Percentiles rank a stretch among this genome's conserved stretches.
These are phyloP conservation scores for Neoboletus brunneissimus DNA, from an alignment of 768 basidiomycete genomes.

Conservation along the genomic window DNA sequence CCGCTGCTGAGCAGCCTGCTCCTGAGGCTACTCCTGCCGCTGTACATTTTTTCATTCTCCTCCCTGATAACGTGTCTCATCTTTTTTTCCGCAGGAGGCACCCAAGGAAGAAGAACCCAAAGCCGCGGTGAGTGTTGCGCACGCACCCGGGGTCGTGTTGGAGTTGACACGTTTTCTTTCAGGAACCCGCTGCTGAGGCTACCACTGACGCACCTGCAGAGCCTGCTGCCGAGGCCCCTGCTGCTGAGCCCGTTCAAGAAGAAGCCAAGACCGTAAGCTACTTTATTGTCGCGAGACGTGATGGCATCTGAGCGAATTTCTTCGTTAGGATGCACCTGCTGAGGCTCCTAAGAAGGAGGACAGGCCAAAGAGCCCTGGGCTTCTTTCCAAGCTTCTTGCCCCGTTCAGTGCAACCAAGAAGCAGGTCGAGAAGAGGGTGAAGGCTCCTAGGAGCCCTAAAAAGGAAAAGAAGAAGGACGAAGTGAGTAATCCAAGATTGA, in stretches of 20 bases:
- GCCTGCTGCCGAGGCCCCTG: slow-evolving; percentile 29
- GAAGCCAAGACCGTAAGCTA: slow-evolving; percentile 42
- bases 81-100: slow-evolving; percentile 33
- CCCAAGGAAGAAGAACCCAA: slow-evolving; percentile 41
- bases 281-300: slow-evolving; percentile 17
- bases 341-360: slow-evolving; percentile 67
- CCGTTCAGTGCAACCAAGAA: slow-evolving; percentile 62
- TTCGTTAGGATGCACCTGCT: slow-evolving; percentile 41
- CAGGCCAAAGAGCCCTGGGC: slow-evolving; percentile 73
- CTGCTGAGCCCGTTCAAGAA: slow-evolving; percentile 38
- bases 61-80: neutral
- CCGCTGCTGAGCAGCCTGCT: slow-evolving; percentile 19
- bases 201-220: slow-evolving; percentile 23
- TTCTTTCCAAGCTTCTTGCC: slow-evolving; percentile 76
- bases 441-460: slow-evolving; percentile 71
- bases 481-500: slow-evolving; percentile 34
- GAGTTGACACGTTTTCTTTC: slow-evolving; percentile 1
- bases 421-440: slow-evolving; percentile 57
- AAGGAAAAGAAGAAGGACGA: slow-evolving; percentile 82
- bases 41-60: slow-evolving; percentile 26
- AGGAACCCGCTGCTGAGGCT: slow-evolving; percentile 39
- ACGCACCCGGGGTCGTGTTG: accelerated
- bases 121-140: slow-evolving; percentile 34
- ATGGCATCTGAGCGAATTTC: slow-evolving; percentile 20
- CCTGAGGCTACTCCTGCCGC: slow-evolving; percentile 36